A percentile compares a stretch with the other conserved stretches of the same genome.
Conservation (phyloP, 1,284 basidiomycete species). For the Violaceomyces palustris region DNA sequence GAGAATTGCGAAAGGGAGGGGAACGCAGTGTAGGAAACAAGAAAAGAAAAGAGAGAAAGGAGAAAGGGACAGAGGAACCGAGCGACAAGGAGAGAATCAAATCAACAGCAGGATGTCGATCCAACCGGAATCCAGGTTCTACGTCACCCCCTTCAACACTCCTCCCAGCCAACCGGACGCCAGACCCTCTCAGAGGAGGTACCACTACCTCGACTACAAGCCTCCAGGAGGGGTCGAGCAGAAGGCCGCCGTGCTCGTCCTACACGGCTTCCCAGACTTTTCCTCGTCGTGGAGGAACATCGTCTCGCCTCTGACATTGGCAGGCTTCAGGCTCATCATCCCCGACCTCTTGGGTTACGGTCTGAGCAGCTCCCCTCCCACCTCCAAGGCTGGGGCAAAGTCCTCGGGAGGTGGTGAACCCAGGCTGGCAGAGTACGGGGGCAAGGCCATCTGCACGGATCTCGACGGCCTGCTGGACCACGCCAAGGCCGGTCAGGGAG, state of each 20-base stretch:
- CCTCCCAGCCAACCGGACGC: slow-evolving; percentile 27
- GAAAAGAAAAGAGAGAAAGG: too few species aligned
- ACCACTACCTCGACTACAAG: slow-evolving; percentile 37
- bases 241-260: slow-evolving; percentile 28
- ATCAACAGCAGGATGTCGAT: too few species aligned
- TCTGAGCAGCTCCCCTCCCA: slow-evolving; percentile 16
- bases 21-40: too few species aligned
- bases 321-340: slow-evolving; percentile 35
- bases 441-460: slow-evolving; percentile 27
- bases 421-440: slow-evolving; percentile 38
- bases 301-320: slow-evolving; percentile 17
- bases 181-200: slow-evolving; percentile 26
- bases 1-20: too few species aligned
- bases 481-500: slow-evolving; percentile 19
- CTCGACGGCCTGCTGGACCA: slow-evolving; percentile 36
- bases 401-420: too few species aligned
- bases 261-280: slow-evolving; percentile 43
- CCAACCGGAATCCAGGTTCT: slow-evolving; percentile 37
- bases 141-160: slow-evolving; percentile 25
- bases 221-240: slow-evolving; percentile 19
- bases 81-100: too few species aligned
- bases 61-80: too few species aligned
- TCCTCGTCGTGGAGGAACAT: slow-evolving; percentile 26
- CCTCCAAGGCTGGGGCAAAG: slow-evolving; percentile 12
- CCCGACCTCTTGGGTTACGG: slow-evolving; percentile 42